phyloP scores from a whole-genome alignment of 768 basidiomycete species.

The Phlegmacium glaucopus region DNA sequence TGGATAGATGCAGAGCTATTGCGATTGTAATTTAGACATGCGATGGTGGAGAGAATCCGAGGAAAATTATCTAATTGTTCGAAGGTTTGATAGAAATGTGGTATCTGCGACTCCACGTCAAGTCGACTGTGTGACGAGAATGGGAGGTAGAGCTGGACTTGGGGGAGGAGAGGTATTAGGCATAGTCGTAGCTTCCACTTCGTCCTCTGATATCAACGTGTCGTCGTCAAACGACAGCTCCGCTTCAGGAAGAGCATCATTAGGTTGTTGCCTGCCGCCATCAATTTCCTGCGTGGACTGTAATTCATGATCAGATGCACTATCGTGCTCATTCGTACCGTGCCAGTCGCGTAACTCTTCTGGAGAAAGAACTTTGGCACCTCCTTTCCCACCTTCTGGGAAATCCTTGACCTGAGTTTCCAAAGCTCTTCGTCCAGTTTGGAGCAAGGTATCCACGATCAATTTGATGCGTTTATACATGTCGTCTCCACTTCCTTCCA shows the following conservation, averaged over 20 bases:
- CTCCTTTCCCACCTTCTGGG: constrained; percentile 36
- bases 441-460: constrained; percentile 62
- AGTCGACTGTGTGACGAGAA: constrained; percentile 33
- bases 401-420: constrained; percentile 55
- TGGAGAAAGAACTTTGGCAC: constrained; percentile 67
- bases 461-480: constrained; percentile 59
- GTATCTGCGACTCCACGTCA: constrained; percentile 17
- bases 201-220: constrained; percentile 33
- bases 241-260: not conserved
- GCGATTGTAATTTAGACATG: not conserved
- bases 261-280: not conserved
- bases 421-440: constrained; percentile 58
- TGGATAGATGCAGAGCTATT: not conserved
- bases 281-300: constrained; percentile 10
- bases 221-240: constrained; percentile 11
- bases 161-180: constrained; percentile 21
- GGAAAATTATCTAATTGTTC: too few species aligned
- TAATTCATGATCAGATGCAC: constrained; percentile 26
- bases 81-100: too few species aligned
- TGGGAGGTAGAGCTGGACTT: constrained; percentile 33
- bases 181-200: constrained; percentile 38
- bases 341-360: constrained; percentile 69
- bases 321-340: constrained; percentile 26
- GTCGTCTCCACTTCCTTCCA: constrained; percentile 44
- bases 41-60: not conserved